Evolutionary conservation across 75 land plant genomes (phyloP), one percentile per base, ranked within the genome.

Genomic region (Picea sitchensis): DNA sequence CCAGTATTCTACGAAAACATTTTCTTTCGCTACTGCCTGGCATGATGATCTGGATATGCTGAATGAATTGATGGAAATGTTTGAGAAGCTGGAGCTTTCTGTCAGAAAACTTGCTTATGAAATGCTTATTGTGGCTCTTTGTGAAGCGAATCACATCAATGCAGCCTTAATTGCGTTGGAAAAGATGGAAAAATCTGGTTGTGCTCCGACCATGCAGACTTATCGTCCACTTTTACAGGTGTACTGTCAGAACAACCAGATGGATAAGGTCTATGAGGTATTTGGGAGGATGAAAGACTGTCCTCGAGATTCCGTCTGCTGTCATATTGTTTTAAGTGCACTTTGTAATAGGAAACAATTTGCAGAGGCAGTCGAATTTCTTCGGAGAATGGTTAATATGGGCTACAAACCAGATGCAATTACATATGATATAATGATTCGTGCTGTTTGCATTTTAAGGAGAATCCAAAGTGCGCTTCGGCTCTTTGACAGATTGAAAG

Each of bases 211-310:
- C 4, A 67, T 12, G 41, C 14, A 15, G 36, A 34, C 71, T 15
- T 67, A 15, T 34, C 31, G 17, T 67, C 71, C 71, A 34, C 17
- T 67, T 67, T 14, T 67, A 67, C 36, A 15, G 32, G 71, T 34
- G 41, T 67, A 67, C 71, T 67, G 20, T 14, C 41, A 34, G 71
- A 67, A 67, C 41, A 67, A 67, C 36, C 71, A 67, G 41, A 34
- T 67, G 71, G 71, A 67, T 67, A 67, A 38, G 41, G 41, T 67
- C 4, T 32, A 67, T 32, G 13, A 11, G 41, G 41, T 67, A 15
- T 67, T 67, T 34, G 41, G 26, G 5, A 67, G 26, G 41, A 67
- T 32, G 38, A 67, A 67, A 47, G 71, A 38, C 18, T 67, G 4
- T 12, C 41, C 71, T 18, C 71, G 7, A 20, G 71, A 67, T 67